Conservation (phyloP, 2,329 filamentous ascomycete species). For the Stachybotrys chlorohalonatus region DNA sequence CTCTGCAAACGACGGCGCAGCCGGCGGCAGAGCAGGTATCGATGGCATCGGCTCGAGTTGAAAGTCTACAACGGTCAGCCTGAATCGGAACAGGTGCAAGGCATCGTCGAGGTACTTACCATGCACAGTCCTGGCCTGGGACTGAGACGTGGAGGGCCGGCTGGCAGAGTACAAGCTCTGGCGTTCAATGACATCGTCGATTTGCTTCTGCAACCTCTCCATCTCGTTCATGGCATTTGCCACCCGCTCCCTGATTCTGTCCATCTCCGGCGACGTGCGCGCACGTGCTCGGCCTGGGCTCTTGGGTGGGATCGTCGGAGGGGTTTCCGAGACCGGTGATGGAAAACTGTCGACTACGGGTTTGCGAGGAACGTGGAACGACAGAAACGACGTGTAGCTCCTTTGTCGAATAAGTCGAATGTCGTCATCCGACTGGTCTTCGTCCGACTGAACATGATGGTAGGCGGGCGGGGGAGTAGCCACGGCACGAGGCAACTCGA, state of each 20-base stretch:
- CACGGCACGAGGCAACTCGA: slow-evolving; percentile 30
- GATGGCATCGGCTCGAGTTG: slow-evolving; percentile 42
- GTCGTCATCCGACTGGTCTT: slow-evolving; percentile 23
- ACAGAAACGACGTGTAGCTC: slow-evolving; percentile 39
- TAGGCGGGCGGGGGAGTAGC: slow-evolving; percentile 29
- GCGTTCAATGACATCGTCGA: slow-evolving; percentile 50
- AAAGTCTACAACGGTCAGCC: slow-evolving; percentile 16
- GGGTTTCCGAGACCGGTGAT: slow-evolving; percentile 13
- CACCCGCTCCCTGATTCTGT: slow-evolving; percentile 44
- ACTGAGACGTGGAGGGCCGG: slow-evolving; percentile 43
- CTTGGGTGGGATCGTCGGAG: slow-evolving; percentile 32
- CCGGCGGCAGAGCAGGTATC: slow-evolving; percentile 47
- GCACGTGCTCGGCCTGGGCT: slow-evolving; percentile 30
- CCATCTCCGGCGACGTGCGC: slow-evolving; percentile 36
- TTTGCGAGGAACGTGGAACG: slow-evolving; percentile 46
- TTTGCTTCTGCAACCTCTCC: slow-evolving; percentile 48
- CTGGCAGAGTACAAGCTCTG: slow-evolving; percentile 48
- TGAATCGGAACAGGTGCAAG: too few species aligned
- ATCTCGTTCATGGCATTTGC: slow-evolving; percentile 49
- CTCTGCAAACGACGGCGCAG: slow-evolving; percentile 49
- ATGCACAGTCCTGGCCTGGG: slow-evolving; percentile 20
- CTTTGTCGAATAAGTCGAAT: slow-evolving; percentile 25
- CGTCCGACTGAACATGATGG: slow-evolving; percentile 18
- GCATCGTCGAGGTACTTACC: slow-evolving; percentile 14
- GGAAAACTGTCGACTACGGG: slow-evolving; percentile 18